phyloP scores from a whole-genome alignment of 371 early-diverging fungal species.

The Lichtheimia ramosa region DNA sequence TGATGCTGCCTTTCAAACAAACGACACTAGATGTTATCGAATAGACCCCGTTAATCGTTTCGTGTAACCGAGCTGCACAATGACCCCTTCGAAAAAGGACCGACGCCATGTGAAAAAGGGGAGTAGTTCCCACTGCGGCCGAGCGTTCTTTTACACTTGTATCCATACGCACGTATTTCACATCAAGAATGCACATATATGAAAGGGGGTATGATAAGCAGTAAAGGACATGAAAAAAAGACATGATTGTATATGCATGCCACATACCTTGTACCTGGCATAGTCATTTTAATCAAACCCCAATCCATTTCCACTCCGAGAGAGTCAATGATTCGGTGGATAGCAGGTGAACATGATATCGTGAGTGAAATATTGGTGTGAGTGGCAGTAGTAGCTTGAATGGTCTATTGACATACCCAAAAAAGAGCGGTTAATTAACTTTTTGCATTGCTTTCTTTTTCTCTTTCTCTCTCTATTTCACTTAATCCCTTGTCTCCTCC shows the following conservation, averaged over 20 bases:
- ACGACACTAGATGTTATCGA: background rate
- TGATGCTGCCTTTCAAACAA: background rate
- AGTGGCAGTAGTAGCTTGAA: too few relatives aligned
- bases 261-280: too few relatives aligned
- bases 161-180: too few relatives aligned
- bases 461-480: conserved; percentile 2
- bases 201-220: too few relatives aligned
- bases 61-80: background rate
- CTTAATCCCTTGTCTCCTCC: conserved; percentile 2
- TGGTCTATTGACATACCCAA: background rate
- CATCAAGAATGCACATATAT: too few relatives aligned
- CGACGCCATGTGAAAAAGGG: background rate
- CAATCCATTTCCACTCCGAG: too few relatives aligned
- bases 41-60: background rate
- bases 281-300: too few relatives aligned
- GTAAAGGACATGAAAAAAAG: too few relatives aligned
- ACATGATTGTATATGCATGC: too few relatives aligned
- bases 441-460: conserved; percentile 3
- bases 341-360: background rate
- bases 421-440: conserved; percentile 5
- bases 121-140: background rate
- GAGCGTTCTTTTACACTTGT: too few relatives aligned
- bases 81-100: background rate
- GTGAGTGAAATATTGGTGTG: background rate
- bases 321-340: background rate